Conservation (phyloP, 192 early-diverging fungal genomes). For the Coemansia sp. region DNA sequence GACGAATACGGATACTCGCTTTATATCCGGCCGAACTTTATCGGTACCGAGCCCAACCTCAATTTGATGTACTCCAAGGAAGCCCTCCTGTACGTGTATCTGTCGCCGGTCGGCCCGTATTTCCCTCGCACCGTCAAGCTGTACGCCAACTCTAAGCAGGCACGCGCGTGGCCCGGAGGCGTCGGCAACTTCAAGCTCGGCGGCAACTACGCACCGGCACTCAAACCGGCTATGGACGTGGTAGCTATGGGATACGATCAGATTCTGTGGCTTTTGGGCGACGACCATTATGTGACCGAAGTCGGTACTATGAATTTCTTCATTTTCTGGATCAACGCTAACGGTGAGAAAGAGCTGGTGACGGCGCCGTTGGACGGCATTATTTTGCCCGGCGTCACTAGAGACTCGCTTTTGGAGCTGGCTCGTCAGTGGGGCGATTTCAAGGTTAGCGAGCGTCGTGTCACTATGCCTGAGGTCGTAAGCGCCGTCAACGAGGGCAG, state of each 20-base stretch:
- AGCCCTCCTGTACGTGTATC: constrained; percentile 87
- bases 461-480: constrained; percentile 83
- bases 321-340: constrained; percentile 79
- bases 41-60: constrained; percentile 84
- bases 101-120: constrained; percentile 94
- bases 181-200: constrained; percentile 95
- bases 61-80: constrained; percentile 81
- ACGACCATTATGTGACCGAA: constrained; percentile 86
- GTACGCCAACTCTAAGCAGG: constrained; percentile 79
- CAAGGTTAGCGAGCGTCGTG: constrained; percentile 82
- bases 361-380: constrained; percentile 95
- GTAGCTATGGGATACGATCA: constrained; percentile 87
- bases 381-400: constrained; percentile 94
- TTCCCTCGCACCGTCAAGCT: constrained; percentile 88
- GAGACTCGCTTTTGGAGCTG: constrained; percentile 87
- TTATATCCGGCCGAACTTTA: constrained; percentile 94
- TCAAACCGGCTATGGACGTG: constrained; percentile 82
- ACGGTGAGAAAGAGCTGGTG: constrained; percentile 83
- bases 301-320: constrained; percentile 99
- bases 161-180: constrained; percentile 95
- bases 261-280: constrained; percentile 95
- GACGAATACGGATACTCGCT: constrained; percentile 89
- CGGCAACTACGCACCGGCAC: constrained; percentile 60
- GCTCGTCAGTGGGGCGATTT: constrained; percentile 85
- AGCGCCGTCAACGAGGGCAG: constrained; percentile 74